Evolutionary conservation across 2,329 filamentous ascomycete genomes (phyloP).

Genomic region (Sporothrix mexicana): DNA sequence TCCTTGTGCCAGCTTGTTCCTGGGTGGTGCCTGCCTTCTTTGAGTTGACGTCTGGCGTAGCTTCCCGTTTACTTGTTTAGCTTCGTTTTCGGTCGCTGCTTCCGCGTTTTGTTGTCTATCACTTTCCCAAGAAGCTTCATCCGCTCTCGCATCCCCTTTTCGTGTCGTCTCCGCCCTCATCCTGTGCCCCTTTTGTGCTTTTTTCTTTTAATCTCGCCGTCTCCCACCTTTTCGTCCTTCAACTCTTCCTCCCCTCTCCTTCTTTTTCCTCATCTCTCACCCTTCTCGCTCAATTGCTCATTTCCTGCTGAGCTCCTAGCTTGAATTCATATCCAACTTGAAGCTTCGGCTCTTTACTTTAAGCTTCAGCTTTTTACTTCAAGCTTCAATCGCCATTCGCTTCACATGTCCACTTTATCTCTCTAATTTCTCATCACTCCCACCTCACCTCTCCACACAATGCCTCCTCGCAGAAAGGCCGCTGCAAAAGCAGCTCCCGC

Average conservation of each 20-base stretch:
- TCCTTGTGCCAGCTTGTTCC: neutral
- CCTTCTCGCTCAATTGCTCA: neutral
- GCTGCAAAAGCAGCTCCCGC: slow-evolving; percentile 8
- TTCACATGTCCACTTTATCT: neutral
- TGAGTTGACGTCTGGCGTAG: slow-evolving; percentile 5
- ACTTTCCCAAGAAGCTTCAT: neutral
- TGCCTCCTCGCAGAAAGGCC: slow-evolving; percentile 34
- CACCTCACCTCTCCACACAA: neutral
- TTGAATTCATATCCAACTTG: too few species aligned
- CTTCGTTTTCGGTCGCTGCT: neutral
- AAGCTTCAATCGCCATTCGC: neutral
- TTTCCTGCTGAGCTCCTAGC: neutral
- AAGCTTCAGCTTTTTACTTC: neutral
- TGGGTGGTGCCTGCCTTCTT: slow-evolving; percentile 7
- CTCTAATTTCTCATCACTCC: neutral
- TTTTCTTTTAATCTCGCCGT: neutral
- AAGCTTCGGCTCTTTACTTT: neutral
- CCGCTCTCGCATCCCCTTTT: neutral
- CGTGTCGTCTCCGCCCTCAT: neutral
- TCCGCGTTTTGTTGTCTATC: neutral
- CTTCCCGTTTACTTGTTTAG: neutral
- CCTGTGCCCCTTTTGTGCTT: neutral
- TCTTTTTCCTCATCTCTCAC: neutral
- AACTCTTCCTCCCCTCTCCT: neutral
- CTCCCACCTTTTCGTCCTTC: neutral